Evolutionary conservation across 257 asterid species (phyloP), one percentile per base, ranked within the genome.

Genomic region (Nicotiana knightiana): DNA sequence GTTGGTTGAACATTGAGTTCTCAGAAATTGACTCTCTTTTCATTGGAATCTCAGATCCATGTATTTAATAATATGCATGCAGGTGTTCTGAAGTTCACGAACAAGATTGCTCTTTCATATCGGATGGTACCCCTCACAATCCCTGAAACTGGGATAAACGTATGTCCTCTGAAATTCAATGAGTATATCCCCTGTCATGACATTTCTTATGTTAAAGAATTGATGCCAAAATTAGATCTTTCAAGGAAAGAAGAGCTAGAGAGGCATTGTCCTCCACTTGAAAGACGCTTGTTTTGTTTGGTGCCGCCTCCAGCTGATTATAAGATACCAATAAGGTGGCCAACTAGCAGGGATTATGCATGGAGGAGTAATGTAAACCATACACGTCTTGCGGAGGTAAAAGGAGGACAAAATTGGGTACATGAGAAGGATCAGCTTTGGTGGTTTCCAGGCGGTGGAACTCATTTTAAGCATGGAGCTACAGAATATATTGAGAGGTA

Each of bases 371-470:
- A 96, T 83, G 93, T 96, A 53, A 96, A 96, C 86, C 99, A 96
- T 82, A 89, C 97, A 1, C 97, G 30, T 87, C 97, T 96, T 54
- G 97, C 98, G 0, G 97, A 94, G 85, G 99, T 93, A 33, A 96
- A 96, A 89, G 97, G 97, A 80, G 98, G 99, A 75, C 99, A 96
- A 79, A 96, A 94, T 84, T 94, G 99, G 98, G 99, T 94, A 70
- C 99, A 93, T 35, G 94, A 90, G 24, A 94, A 89, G 87, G 93
- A 84, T 83, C 86, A 87, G 5, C 87, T 93, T 3, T 94, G 98
- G 99, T 96, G 98, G 97, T 96, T 96, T 86, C 99, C 99, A 9
- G 99, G 98, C 70, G 99, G 99, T 67, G 98, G 99, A 82, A 96
- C 99, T 57, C 99, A 96, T 87, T 96, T 96, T 84, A 96, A 96